A percentile compares a stretch with the other conserved stretches of the same genome.
Conservation (phyloP, 208 protist species). For the Herpetomonas samuelpessoai region DNA sequence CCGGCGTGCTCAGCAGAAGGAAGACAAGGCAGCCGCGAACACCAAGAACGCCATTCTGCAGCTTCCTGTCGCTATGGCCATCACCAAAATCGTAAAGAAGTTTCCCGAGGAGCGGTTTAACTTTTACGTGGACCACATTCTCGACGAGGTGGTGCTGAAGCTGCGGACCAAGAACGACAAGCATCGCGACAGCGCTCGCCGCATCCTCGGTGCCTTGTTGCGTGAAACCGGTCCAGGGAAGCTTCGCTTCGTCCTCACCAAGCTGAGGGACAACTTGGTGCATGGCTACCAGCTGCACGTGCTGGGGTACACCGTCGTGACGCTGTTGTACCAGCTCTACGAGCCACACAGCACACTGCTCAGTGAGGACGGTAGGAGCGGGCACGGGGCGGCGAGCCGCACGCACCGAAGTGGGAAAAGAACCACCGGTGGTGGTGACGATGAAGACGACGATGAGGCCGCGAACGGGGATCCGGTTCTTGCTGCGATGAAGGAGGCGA, state of each 20-base stretch:
- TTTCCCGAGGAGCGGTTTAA: conserved; percentile 76
- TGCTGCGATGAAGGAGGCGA: conserved; percentile 8
- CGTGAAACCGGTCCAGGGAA: conserved; percentile 80
- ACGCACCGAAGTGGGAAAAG: neutral
- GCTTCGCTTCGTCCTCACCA: conserved; percentile 76
- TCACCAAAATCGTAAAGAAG: conserved; percentile 83
- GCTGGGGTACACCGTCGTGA: conserved; percentile 90
- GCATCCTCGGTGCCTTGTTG: conserved; percentile 79
- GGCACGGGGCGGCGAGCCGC: neutral
- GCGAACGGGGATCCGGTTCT: conserved; percentile 4
- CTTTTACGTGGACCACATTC: conserved; percentile 68
- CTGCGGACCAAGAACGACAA: conserved; percentile 89
- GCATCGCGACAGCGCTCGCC: conserved; percentile 79
- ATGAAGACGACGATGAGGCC: conserved; percentile 41
- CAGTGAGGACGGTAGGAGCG: neutral
- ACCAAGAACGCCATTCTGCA: conserved; percentile 73
- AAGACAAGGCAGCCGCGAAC: conserved; percentile 46
- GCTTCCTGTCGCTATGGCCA: conserved; percentile 84
- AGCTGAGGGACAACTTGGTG: conserved; percentile 84
- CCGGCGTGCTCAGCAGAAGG: conserved; percentile 56
- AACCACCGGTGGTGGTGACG: neutral
- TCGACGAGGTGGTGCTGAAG: conserved; percentile 77
- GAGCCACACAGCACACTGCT: conserved; percentile 68
- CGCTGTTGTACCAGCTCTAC: conserved; percentile 85
- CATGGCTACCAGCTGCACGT: conserved; percentile 93